Evolutionary conservation across 345 rosid genomes (phyloP).

Genomic region (Odontarrhena argentea): DNA sequence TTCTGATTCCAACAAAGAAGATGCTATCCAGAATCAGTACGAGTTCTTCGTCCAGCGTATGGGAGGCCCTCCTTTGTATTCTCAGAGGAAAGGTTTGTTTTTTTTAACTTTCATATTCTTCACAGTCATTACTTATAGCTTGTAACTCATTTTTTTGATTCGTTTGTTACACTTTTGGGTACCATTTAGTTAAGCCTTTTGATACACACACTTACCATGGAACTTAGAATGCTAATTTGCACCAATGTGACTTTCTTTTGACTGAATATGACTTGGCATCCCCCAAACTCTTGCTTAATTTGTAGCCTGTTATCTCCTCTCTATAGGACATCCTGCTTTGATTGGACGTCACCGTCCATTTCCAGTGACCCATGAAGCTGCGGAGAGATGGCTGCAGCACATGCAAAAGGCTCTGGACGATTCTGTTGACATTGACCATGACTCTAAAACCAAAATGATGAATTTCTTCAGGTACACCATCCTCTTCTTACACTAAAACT

Average conservation of each 20-base stretch:
- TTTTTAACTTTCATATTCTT: neutral
- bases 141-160: neutral
- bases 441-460: constrained; percentile 76
- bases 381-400: constrained; percentile 84
- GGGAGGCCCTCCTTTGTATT: constrained; percentile 93
- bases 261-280: constrained; percentile 28
- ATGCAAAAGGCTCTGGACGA: constrained; percentile 81
- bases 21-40: constrained; percentile 83
- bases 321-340: constrained; percentile 82
- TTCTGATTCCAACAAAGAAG: constrained; percentile 73
- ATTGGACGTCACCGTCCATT: constrained; percentile 88
- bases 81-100: constrained; percentile 69
- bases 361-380: constrained; percentile 81
- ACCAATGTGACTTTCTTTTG: neutral
- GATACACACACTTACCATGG: constrained; percentile 2
- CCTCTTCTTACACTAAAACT: constrained; percentile 1
- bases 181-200: neutral
- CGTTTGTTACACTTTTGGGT: constrained; percentile 7
- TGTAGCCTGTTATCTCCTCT: constrained; percentile 10
- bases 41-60: constrained; percentile 93
- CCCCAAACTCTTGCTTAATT: constrained; percentile 14
- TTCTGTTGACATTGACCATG: constrained; percentile 62
- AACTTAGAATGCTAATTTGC: neutral
- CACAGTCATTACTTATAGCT: neutral
- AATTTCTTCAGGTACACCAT: constrained; percentile 69